Evolutionary conservation across 805 yeast species (phyloP).

Genomic region (Ogataea glucozyma): DNA sequence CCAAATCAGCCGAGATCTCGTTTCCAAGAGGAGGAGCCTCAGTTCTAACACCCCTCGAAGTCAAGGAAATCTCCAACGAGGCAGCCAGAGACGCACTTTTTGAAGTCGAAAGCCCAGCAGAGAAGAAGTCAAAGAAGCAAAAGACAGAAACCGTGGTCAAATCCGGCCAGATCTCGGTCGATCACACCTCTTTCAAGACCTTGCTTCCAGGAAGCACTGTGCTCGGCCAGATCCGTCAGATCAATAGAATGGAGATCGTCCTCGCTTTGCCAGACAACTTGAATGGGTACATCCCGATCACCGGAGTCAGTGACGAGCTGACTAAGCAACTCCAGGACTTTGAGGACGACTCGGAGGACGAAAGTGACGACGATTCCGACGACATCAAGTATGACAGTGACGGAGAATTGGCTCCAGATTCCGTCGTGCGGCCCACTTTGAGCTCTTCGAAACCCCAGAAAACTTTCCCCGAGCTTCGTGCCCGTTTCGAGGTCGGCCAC

Average conservation of each 20-base stretch:
- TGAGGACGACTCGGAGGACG: constrained; percentile 51
- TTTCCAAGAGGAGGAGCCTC: constrained; percentile 98
- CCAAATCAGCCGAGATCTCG: constrained; percentile 47
- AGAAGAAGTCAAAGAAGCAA: constrained; percentile 32
- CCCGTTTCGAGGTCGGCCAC: constrained; percentile 69
- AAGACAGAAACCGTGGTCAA: constrained; percentile 30
- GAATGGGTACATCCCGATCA: constrained; percentile 74
- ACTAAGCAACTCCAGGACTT: constrained; percentile 56
- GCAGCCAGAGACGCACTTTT: constrained; percentile 87
- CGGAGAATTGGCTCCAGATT: constrained; percentile 32
- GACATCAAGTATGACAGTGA: constrained; percentile 33
- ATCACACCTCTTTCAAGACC: constrained; percentile 60
- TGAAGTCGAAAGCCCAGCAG: constrained; percentile 35
- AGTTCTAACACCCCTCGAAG: constrained; percentile 83
- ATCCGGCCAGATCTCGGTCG: constrained; percentile 49
- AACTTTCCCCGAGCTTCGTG: constrained; percentile 57
- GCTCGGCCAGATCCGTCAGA: constrained; percentile 70
- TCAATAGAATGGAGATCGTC: constrained; percentile 63
- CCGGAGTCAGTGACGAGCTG: constrained; percentile 66
- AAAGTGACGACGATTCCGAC: constrained; percentile 30
- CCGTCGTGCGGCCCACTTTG: constrained; percentile 26
- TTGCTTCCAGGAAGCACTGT: constrained; percentile 71
- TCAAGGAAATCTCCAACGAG: constrained; percentile 89
- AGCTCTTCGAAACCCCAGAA: constrained; percentile 25
- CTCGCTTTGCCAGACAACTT: constrained; percentile 79